These are phyloP conservation scores for Xylaria telfairii DNA, from an alignment of 495 filamentous ascomycete genomes.

Conservation along the genomic window DNA sequence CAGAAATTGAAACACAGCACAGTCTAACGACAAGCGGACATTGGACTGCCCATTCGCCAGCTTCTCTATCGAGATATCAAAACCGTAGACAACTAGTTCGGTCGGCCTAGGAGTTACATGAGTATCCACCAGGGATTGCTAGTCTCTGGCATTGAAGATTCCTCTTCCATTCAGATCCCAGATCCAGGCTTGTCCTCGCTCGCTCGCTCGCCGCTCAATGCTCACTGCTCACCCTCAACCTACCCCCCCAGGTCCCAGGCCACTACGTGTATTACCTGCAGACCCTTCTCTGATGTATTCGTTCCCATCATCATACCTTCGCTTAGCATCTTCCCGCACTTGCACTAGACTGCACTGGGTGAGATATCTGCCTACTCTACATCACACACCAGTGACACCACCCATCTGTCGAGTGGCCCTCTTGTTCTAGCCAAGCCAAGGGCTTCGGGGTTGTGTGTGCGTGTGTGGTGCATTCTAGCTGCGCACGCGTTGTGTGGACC, in stretches of 20 bases:
- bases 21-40: slow-evolving; percentile 17
- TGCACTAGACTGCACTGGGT: background rate
- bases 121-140: slow-evolving; percentile 25
- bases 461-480: slow-evolving; percentile 14
- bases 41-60: slow-evolving; percentile 12
- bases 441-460: background rate
- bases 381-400: background rate
- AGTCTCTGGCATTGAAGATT: slow-evolving; percentile 26
- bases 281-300: background rate
- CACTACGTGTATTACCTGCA: background rate
- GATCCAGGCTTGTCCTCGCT: background rate
- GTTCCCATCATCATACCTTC: slow-evolving; percentile 10
- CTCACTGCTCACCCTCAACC: background rate
- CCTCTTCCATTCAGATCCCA: slow-evolving; percentile 21
- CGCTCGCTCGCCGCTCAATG: slow-evolving; percentile 10
- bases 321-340: background rate
- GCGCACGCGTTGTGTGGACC: slow-evolving; percentile 27
- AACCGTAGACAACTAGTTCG: slow-evolving; percentile 17
- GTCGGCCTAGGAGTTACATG: slow-evolving; percentile 27
- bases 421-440: slow-evolving; percentile 1
- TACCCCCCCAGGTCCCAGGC: background rate
- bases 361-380: slow-evolving; percentile 3
- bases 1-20: background rate
- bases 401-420: background rate
- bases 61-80: slow-evolving; percentile 16